Base-by-base conservation (phyloP, 2,329 filamentous ascomycete species). In the Aspergillus spinulosporus region DNA sequence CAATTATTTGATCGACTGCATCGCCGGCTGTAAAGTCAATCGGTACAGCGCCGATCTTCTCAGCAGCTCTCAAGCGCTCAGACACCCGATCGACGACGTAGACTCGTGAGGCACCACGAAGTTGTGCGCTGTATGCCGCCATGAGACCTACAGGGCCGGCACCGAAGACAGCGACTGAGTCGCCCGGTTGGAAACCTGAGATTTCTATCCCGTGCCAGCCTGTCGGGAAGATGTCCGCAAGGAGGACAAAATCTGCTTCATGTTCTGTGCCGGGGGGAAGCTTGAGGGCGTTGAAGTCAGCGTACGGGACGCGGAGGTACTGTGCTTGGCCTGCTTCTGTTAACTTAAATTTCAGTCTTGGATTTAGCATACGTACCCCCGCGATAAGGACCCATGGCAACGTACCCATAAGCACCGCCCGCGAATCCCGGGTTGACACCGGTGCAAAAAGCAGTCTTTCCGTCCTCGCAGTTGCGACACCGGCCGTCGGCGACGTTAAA, bases 401-500 rank as follows among this genome's bases (percentile, higher is more conserved):
- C 84, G 62, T 87, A 67, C 4, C 65, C 82, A 54, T 84, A 85
- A 15, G 82, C 82, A 7, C 82, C 82, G 4, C 82, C 83, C 1
- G 82, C 82, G 61, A 85, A 85, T 0, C 82, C 82, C 1, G 81
- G 81, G 62, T 85, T 85, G 2, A 84, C 80, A 56, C 84, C 85
- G 0, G 84, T 88, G 66, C 84, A 87, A 63, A 87, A 87, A 0
- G 84, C 84, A 1, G 84, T 87, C 57, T 78, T 80, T 2, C 84
- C 84, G 60, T 87, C 82, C 63, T 87, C 84, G 57, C 85, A 87
- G 62, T 86, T 86, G 14, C 79, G 78, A 68, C 85, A 88, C 9
- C 84, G 77, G 1, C 84, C 84, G 62, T 86, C 83, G 5, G 84
- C 84, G 1, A 86, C 84, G 54, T 87, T 87, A 74, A 87, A 87